Evolutionary conservation across 108 stramenopile species (phyloP), one percentile per base, ranked within the genome.

Genomic region (Nitzschia palea): DNA sequence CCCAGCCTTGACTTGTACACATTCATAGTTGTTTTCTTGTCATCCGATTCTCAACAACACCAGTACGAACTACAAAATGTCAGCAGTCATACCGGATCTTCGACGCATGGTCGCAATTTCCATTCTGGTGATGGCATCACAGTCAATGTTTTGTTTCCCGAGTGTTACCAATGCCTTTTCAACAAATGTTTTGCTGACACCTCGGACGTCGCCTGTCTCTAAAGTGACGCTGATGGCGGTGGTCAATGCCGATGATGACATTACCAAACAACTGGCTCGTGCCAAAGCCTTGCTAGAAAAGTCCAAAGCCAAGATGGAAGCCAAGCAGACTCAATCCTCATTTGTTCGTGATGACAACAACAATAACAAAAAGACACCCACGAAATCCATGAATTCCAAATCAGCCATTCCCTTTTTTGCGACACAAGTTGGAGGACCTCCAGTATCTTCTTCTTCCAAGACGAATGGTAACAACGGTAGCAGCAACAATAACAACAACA

Each of bases 351-450:
- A 43, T 5, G 26, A 35, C 36, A 37, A 20, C 8, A 40, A 34
- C 18, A 64, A 65, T 34, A 27, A 52, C 25, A 26, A 62, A 27
- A 26, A 26, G 6, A 36, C 53, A 35, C 35, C 20, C 0, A 25
- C 14, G 5, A 32, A 18, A 5, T 15, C 48, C 50, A 18, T 20
- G 30, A 47, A 33, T 12, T 37, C 42, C 26, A 48, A 50, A 25
- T n/a, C n/a, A n/a, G n/a, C n/a, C n/a, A 32, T 77, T 12, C 77
- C 77, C 15, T 78, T 78, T 47, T 78, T 78, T 66, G 70, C 70
- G 18, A 27, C 47, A 1, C 31, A 29, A 1, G 31, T 9, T 8
- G 54, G 33, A 6, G 17, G n/a, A 12, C n/a, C n/a, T n/a, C n/a
- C n/a, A n/a, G n/a, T n/a, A n/a, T n/a, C n/a, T n/a, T n/a, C n/a